phyloP scores from a whole-genome alignment of 2,329 filamentous ascomycete species.

The Huntiella moniliformis region DNA sequence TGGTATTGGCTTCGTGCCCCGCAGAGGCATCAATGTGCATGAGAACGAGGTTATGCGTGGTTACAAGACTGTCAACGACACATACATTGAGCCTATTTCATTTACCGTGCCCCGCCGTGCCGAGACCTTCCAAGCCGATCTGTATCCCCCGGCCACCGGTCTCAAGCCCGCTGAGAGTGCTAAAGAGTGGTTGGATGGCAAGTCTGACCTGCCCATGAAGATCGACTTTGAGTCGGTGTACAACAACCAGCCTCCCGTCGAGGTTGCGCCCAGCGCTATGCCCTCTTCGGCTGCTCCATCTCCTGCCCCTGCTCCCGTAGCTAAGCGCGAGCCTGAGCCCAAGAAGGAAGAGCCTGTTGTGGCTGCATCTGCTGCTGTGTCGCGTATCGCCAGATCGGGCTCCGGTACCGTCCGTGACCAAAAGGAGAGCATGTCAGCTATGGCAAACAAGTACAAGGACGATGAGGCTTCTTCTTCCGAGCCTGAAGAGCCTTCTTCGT shows the following conservation, averaged over 20 bases:
- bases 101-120: conserved; percentile 91
- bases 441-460: conserved; percentile 76
- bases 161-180: conserved; percentile 62
- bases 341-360: conserved; percentile 17
- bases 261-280: conserved; percentile 35
- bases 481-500: conserved; percentile 54
- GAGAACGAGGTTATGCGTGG: conserved; percentile 92
- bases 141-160: conserved; percentile 75
- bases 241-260: conserved; percentile 62
- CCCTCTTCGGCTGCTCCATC: conserved; percentile 15
- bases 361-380: conserved; percentile 21
- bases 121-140: conserved; percentile 91
- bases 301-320: conserved; percentile 22
- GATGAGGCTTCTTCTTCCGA: conserved; percentile 37
- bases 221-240: conserved; percentile 87
- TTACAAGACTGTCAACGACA: conserved; percentile 93
- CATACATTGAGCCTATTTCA: conserved; percentile 87
- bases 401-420: conserved; percentile 65
- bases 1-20: conserved; percentile 83
- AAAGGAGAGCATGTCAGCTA: conserved; percentile 66
- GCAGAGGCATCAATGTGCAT: conserved; percentile 86
- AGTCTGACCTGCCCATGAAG: conserved; percentile 69
- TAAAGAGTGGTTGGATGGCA: conserved; percentile 71
- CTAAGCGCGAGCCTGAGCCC: conserved; percentile 14
- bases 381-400: conserved; percentile 14